Conservation (phyloP, 371 early-diverging fungal genomes). For the Saksenaea vasiformis region DNA sequence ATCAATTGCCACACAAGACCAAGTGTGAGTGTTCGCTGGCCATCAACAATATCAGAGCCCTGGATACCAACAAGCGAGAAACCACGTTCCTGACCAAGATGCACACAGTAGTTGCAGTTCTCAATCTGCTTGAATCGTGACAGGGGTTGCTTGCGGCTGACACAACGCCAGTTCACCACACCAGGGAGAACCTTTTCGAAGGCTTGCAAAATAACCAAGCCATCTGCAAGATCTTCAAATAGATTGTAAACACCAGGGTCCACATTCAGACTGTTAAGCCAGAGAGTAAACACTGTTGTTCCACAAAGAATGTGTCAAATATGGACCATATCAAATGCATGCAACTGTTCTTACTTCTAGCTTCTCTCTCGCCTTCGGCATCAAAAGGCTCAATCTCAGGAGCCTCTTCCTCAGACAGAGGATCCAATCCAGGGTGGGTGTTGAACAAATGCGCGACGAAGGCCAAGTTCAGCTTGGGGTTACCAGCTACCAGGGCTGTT, state of each 20-base stretch:
- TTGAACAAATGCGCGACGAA: slow-evolving; percentile 96
- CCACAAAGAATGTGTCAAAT: neutral
- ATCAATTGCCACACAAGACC: slow-evolving; percentile 96
- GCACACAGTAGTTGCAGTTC: slow-evolving; percentile 92
- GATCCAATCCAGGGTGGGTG: slow-evolving; percentile 91
- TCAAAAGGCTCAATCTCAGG: slow-evolving; percentile 90
- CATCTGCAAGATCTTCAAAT: slow-evolving; percentile 85
- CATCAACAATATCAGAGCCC: slow-evolving; percentile 94
- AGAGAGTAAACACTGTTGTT: slow-evolving; percentile 80
- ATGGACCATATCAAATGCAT: neutral
- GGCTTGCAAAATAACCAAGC: slow-evolving; percentile 84
- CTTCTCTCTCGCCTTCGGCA: slow-evolving; percentile 91
- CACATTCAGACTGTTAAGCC: slow-evolving; percentile 94
- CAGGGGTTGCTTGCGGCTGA: slow-evolving; percentile 70
- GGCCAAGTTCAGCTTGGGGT: slow-evolving; percentile 94
- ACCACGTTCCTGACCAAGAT: slow-evolving; percentile 79
- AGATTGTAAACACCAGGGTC: slow-evolving; percentile 94
- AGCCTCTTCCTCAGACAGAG: slow-evolving; percentile 84
- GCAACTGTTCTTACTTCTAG: slow-evolving; percentile 69
- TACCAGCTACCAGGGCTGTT: slow-evolving; percentile 91
- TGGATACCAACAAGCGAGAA: slow-evolving; percentile 95
- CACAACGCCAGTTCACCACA: slow-evolving; percentile 88
- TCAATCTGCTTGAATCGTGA: slow-evolving; percentile 95
- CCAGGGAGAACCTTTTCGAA: slow-evolving; percentile 92
- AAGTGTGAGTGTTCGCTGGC: slow-evolving; percentile 83